Conservation (phyloP, 352 stramenopile genomes). For the Globisporangium sylvaticum region DNA sequence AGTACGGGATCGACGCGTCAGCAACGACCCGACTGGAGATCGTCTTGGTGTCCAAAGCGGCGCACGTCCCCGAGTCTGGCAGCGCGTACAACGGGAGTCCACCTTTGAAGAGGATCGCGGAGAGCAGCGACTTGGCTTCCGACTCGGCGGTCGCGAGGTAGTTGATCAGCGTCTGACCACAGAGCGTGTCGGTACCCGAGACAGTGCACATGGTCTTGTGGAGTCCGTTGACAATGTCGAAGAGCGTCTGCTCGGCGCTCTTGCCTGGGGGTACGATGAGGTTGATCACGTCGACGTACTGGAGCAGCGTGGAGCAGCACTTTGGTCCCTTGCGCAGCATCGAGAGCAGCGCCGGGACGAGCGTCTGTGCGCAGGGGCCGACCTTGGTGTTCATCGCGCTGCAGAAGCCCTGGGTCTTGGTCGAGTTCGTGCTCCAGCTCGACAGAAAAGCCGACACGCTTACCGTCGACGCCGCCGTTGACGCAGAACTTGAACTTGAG, state of each 20-base stretch:
- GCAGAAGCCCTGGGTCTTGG: conserved; percentile 45
- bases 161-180: conserved; percentile 38
- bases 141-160: conserved; percentile 33
- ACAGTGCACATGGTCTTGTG: conserved; percentile 52
- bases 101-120: conserved; percentile 35
- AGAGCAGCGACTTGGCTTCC: conserved; percentile 34
- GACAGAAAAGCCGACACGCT: conserved; percentile 28
- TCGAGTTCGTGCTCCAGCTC: conserved; percentile 36
- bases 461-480: conserved; percentile 5
- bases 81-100: conserved; percentile 49
- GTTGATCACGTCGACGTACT: conserved; percentile 43
- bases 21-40: conserved; percentile 36
- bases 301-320: conserved; percentile 43
- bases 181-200: conserved; percentile 23
- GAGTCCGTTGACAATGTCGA: conserved; percentile 47
- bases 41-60: conserved; percentile 30
- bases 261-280: conserved; percentile 44
- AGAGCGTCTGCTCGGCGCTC: conserved; percentile 36
- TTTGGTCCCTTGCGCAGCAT: conserved; percentile 41
- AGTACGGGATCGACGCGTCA: conserved; percentile 34
- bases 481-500: conserved; percentile 15
- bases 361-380: conserved; percentile 35
- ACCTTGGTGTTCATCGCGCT: conserved; percentile 51
- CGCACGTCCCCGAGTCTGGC: conserved; percentile 35
- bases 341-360: conserved; percentile 38